Evolutionary conservation across 352 stramenopile genomes (phyloP).

Genomic region (Globisporangium heterothallicum): DNA sequence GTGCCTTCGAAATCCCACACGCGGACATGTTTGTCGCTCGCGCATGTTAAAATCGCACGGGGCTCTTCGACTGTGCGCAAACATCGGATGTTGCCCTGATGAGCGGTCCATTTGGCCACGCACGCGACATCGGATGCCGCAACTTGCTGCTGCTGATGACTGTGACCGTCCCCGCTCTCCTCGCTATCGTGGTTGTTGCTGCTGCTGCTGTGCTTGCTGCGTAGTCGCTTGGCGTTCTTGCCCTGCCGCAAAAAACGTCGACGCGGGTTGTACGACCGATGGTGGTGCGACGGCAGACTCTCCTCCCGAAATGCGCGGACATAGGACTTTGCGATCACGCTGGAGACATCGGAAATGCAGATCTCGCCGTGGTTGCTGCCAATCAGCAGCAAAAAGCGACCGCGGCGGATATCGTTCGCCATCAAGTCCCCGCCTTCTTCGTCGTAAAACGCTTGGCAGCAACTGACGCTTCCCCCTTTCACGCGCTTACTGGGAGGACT

Average conservation of each 20-base stretch:
- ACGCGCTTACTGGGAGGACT: constrained; percentile 2
- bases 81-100: constrained; percentile 41
- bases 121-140: constrained; percentile 29
- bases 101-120: constrained; percentile 46
- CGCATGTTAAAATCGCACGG: constrained; percentile 51
- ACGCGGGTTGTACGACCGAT: constrained; percentile 65
- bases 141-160: constrained; percentile 3
- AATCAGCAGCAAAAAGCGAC: constrained; percentile 37
- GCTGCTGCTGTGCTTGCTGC: constrained; percentile 21
- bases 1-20: constrained; percentile 52
- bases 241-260: constrained; percentile 62
- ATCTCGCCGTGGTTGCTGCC: constrained; percentile 41
- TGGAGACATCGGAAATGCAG: constrained; percentile 46
- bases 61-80: constrained; percentile 58
- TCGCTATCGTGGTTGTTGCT: neutral
- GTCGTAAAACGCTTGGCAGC: constrained; percentile 55
- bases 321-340: constrained; percentile 30
- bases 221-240: constrained; percentile 52
- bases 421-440: constrained; percentile 53
- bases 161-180: neutral
- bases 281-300: constrained; percentile 46
- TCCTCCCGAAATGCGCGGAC: constrained; percentile 51
- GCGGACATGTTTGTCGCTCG: constrained; percentile 52
- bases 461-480: constrained; percentile 27
- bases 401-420: constrained; percentile 36